These are phyloP conservation scores for Bombardia bombarda DNA, from an alignment of 495 filamentous ascomycete species.

Conservation along the genomic window DNA sequence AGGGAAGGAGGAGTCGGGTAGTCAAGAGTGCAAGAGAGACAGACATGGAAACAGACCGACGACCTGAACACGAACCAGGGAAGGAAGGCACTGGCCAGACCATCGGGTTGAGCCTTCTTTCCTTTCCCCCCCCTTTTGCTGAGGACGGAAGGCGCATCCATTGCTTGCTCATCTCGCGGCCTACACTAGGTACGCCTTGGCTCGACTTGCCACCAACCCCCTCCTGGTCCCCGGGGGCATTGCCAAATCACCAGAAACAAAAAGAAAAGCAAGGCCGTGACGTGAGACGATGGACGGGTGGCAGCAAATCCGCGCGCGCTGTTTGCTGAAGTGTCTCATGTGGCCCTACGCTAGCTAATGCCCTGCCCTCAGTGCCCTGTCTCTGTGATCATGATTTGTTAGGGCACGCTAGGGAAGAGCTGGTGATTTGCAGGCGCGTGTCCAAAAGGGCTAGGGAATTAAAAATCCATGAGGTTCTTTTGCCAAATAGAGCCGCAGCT, in stretches of 20 bases:
- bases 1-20: neutral
- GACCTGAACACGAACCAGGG: no score
- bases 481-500: neutral
- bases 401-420: no score
- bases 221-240: conserved; percentile 16
- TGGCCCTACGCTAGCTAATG: no score
- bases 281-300: neutral
- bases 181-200: neutral
- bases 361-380: no score
- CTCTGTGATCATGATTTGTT: no score
- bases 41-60: neutral
- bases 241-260: conserved; percentile 26
- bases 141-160: no score
- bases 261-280: neutral
- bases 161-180: no score
- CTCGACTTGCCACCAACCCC: neutral
- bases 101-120: no score
- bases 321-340: neutral
- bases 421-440: neutral
- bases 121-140: no score
- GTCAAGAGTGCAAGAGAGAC: neutral
- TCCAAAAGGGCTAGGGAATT: neutral
- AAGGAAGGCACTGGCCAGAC: no score
- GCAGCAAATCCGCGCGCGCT: neutral
- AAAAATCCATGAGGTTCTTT: neutral